Base-by-base conservation (phyloP, 768 basidiomycete species). In the Serendipita indica region DNA sequence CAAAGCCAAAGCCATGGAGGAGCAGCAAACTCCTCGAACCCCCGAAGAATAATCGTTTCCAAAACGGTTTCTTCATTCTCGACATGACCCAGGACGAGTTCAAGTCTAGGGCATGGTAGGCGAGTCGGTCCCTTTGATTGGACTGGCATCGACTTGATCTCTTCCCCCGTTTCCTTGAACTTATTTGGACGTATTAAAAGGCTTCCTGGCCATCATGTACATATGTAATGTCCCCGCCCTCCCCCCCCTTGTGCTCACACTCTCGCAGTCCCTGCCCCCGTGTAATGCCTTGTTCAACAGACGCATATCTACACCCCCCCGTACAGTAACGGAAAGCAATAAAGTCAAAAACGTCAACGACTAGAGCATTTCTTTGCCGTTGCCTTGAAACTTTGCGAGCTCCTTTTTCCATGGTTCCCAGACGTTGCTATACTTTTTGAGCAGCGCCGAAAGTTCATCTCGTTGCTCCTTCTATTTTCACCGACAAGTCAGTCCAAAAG, bases 351-450 rank as follows among this genome's bases (percentile, higher is more conserved):
- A 27, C 7, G 16, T 12, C 37, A 12, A 12, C 10, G n/a, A 28
- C 41, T 43, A 45, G 12, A 18, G 52, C 20, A 86, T 66, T 63
- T 83, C 83, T 69, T 81, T 72, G 2, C 88, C 89, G 57, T 77
- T 77, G 62, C 83, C 80, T 70, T 77, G 82, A 67, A 87, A 88
- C 70, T 81, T 86, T 60, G 75, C 76, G 56, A 90, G 71, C 69
- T 93, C 91, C 33, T 75, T 77, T 67, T 73, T 75, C 89, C 90
- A 97, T 6, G 88, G 89, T 64, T 86, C 86, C 85, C 84, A 92
- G 1, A 73, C 75, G n/a, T 80, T 66, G 1, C 91, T 89, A 63
- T 94, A 97, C 69, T 96, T 96, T 70, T 74, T 80, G 61, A 96
- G 65, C 22, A 97, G 72, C 33, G 75, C 64, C 18, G 75, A 73